phyloP scores from a whole-genome alignment of 495 filamentous ascomycete species.

The Filosporella fistucella region DNA sequence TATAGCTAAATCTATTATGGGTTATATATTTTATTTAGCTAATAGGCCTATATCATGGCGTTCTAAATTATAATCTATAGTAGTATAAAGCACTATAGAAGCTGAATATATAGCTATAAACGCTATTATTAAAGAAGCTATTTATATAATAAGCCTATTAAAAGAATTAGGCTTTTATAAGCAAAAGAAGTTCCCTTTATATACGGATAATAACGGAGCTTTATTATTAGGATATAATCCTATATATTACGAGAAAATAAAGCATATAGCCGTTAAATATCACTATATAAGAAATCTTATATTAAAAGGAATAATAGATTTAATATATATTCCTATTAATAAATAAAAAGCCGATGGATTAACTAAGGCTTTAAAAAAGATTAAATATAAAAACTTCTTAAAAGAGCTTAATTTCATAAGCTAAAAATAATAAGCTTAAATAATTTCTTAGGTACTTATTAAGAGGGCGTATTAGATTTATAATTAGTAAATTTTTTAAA shows the following conservation, averaged over 20 bases:
- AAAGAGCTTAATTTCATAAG: conserved; percentile 4
- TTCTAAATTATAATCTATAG: conserved; percentile 11
- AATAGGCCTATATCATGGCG: conserved; percentile 8
- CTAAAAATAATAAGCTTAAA: background rate
- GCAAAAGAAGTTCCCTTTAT: conserved; percentile 7
- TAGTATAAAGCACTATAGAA: conserved; percentile 8
- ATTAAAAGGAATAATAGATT: conserved; percentile 12
- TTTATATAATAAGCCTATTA: conserved; percentile 10
- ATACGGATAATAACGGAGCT: conserved; percentile 12
- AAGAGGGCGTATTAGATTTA: no score
- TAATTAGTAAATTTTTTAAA: no score
- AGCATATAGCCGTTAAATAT: conserved; percentile 15
- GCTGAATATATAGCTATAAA: conserved; percentile 15
- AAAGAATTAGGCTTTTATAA: conserved; percentile 9
- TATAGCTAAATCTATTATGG: conserved; percentile 8
- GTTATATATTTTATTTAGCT: conserved; percentile 10
- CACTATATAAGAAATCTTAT: conserved; percentile 17
- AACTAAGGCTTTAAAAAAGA: conserved; percentile 13
- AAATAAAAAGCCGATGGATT: conserved; percentile 9
- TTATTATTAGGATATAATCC: conserved; percentile 13
- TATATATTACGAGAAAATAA: conserved; percentile 9
- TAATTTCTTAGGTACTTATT: no score
- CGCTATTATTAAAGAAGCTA: conserved; percentile 9
- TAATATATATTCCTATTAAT: conserved; percentile 12
- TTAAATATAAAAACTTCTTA: conserved; percentile 12